Conservation (phyloP, 208 protist genomes). For the Zelonia costaricensis region DNA sequence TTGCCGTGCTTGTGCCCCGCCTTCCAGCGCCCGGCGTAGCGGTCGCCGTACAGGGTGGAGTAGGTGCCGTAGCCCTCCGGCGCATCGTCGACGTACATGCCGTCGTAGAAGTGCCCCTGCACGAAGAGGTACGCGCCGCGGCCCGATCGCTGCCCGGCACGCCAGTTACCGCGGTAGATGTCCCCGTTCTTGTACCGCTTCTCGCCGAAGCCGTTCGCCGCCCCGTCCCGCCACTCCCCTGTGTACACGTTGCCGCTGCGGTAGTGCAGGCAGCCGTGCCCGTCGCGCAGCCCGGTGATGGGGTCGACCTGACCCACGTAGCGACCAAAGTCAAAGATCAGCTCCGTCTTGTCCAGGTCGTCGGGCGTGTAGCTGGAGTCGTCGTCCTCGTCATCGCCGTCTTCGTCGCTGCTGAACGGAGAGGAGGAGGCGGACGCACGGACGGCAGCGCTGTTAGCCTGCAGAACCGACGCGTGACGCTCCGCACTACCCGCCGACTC, state of each 20-base stretch:
- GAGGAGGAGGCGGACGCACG: not conserved
- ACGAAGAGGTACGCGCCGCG: constrained; percentile 59
- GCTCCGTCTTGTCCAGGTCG: constrained; percentile 21
- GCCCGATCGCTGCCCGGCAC: constrained; percentile 54
- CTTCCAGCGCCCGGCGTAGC: constrained; percentile 64
- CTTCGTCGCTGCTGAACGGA: constrained; percentile 6
- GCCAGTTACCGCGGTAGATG: constrained; percentile 78
- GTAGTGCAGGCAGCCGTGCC: constrained; percentile 67
- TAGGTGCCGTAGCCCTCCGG: constrained; percentile 71
- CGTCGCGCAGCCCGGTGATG: constrained; percentile 48
- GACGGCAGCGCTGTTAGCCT: too few relatives aligned
- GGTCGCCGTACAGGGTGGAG: constrained; percentile 57
- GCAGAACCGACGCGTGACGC: too few relatives aligned
- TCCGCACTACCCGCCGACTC: not conserved
- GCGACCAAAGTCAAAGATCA: constrained; percentile 60
- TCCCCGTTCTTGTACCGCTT: constrained; percentile 76
- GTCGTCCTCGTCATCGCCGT: not conserved
- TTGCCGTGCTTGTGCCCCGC: constrained; percentile 61
- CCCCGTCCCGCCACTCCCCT: constrained; percentile 68
- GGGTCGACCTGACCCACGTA: constrained; percentile 65
- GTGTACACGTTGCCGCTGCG: constrained; percentile 78
- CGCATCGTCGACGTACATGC: constrained; percentile 64
- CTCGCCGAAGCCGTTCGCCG: constrained; percentile 65
- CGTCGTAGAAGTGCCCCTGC: constrained; percentile 73
- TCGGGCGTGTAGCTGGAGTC: constrained; percentile 9